Conservation (phyloP, 106 monocot species). For the Dendrobium huoshanense region DNA sequence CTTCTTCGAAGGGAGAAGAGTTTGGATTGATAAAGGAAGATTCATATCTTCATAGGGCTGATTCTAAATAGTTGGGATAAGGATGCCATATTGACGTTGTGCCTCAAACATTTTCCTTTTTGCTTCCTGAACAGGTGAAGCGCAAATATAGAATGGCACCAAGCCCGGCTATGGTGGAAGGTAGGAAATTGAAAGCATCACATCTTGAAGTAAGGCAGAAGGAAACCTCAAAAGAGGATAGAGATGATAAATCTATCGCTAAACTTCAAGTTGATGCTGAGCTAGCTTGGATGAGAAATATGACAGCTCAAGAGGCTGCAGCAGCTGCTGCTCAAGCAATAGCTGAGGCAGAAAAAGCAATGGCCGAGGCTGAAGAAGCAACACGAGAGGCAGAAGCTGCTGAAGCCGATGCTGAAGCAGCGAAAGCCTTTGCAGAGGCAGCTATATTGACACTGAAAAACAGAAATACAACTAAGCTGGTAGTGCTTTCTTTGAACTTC, state of each 20-base stretch:
- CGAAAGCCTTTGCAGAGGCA: constrained; percentile 78
- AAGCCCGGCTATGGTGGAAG: constrained; percentile 23
- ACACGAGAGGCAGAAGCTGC: constrained; percentile 69
- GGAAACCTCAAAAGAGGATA: constrained; percentile 17
- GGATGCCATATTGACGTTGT: background rate
- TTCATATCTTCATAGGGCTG: background rate
- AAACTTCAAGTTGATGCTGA: constrained; percentile 64
- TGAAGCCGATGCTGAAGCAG: constrained; percentile 85
- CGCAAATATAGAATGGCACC: constrained; percentile 76
- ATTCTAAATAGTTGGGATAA: background rate
- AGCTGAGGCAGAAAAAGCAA: constrained; percentile 83
- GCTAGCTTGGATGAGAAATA: constrained; percentile 43
- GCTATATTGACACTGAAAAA: constrained; percentile 47
- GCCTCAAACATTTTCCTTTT: background rate
- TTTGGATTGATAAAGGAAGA: background rate
- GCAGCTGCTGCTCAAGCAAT: constrained; percentile 72
- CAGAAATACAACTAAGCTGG: constrained; percentile 44
- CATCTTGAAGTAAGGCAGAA: constrained; percentile 33
- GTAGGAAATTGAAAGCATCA: constrained; percentile 28
- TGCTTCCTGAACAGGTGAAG: constrained; percentile 48
- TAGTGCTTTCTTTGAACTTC: constrained; percentile 13
- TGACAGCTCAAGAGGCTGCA: constrained; percentile 71
- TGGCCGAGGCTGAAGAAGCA: constrained; percentile 81
- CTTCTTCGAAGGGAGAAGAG: too few species aligned
- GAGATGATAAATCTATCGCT: constrained; percentile 31